Percentiles rank a stretch among this genome's conserved stretches.
Conservation (phyloP, 2,329 filamentous ascomycete species). For the Endoconidiophora laricicola region DNA sequence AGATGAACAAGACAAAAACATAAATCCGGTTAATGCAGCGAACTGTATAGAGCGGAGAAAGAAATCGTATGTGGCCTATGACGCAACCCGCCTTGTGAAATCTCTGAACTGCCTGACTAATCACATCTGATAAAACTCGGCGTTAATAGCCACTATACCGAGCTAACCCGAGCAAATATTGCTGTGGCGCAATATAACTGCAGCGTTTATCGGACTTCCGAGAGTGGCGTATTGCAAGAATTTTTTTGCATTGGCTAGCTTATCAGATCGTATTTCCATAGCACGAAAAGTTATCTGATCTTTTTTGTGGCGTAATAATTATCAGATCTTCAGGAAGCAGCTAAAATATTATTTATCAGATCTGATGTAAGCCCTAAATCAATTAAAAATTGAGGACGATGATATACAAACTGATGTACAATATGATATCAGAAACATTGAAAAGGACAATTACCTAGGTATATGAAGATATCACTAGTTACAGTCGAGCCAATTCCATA, state of each 20-base stretch:
- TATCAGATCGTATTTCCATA: slow-evolving; percentile 5
- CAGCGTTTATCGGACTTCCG: not conserved
- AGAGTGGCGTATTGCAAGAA: not conserved
- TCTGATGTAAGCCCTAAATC: too few relatives aligned
- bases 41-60: not conserved
- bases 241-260: not conserved
- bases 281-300: too few relatives aligned
- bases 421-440: too few relatives aligned
- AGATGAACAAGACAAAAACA: not conserved
- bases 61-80: not conserved
- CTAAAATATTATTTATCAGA: too few relatives aligned
- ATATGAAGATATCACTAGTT: too few relatives aligned
- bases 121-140: slow-evolving; percentile 8
- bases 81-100: not conserved
- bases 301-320: too few relatives aligned
- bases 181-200: not conserved
- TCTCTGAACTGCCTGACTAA: not conserved
- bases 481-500: too few relatives aligned
- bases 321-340: too few relatives aligned
- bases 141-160: not conserved
- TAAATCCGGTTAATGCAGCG: not conserved
- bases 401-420: too few relatives aligned
- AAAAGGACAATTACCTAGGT: too few relatives aligned
- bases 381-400: too few relatives aligned
- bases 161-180: not conserved